Percentiles rank a stretch among this genome's conserved stretches.
Evolutionary conservation across 148 eudicot species (phyloP).

Genomic region (Pharnaceum exiguum): DNA sequence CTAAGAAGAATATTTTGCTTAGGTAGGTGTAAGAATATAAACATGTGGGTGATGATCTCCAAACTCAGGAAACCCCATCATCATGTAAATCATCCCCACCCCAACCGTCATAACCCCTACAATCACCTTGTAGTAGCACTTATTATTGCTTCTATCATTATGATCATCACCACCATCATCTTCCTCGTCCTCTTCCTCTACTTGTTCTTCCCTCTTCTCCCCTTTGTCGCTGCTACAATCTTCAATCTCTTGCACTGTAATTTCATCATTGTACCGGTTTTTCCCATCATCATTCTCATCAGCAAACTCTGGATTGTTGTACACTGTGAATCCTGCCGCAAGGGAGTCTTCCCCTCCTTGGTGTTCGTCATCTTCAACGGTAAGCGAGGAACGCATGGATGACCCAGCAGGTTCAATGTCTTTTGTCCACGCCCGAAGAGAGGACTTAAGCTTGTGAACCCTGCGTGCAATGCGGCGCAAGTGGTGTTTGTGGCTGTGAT

Average conservation of each 20-base stretch:
- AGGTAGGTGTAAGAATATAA: slow-evolving; percentile 23
- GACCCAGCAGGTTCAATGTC: background rate
- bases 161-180: background rate
- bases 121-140: slow-evolving; percentile 3
- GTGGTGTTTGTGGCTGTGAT: background rate
- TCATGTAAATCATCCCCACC: slow-evolving; percentile 1
- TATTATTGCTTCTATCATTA: background rate
- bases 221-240: no score
- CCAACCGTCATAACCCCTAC: slow-evolving; percentile 5
- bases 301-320: slow-evolving; percentile 14
- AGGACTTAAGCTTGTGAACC: slow-evolving; percentile 4
- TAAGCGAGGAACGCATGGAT: background rate
- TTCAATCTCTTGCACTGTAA: no score
- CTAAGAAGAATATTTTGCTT: no score
- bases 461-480: background rate
- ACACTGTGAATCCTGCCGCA: slow-evolving; percentile 4
- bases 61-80: slow-evolving; percentile 3
- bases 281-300: no score
- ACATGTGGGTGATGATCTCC: slow-evolving; percentile 12
- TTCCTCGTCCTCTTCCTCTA: background rate
- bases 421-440: slow-evolving; percentile 2
- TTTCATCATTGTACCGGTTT: no score
- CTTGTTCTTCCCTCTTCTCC: background rate
- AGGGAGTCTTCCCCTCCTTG: background rate
- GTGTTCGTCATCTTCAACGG: background rate